Evolutionary conservation across 306 rosid species (phyloP).

Genomic region (Ormosia semicastrata): DNA sequence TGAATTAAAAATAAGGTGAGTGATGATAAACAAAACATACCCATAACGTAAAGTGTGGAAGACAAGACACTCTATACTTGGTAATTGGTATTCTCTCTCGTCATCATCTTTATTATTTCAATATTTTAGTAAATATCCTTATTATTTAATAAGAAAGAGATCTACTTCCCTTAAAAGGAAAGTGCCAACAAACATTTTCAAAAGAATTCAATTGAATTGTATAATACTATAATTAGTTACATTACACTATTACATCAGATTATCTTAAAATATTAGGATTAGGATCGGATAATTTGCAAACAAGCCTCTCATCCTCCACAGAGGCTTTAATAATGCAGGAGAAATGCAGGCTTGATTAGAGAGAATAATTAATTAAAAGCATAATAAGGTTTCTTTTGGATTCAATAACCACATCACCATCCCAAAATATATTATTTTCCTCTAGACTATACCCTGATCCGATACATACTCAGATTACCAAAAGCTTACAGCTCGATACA

Average conservation of each 20-base stretch:
- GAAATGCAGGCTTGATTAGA: slow-evolving; percentile 28
- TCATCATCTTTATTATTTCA: slow-evolving; percentile 33
- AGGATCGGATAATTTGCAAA: neutral
- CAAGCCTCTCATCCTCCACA: slow-evolving; percentile 3
- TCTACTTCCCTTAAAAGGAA: slow-evolving; percentile 66
- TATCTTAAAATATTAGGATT: slow-evolving; percentile 10
- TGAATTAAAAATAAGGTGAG: no score
- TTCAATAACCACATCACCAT: slow-evolving; percentile 26
- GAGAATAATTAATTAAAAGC: slow-evolving; percentile 38
- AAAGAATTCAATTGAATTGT: neutral
- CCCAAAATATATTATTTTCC: slow-evolving; percentile 2
- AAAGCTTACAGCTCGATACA: slow-evolving; percentile 8
- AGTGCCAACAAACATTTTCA: slow-evolving; percentile 21
- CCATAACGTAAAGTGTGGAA: no score
- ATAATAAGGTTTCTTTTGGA: slow-evolving; percentile 35
- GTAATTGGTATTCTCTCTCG: neutral
- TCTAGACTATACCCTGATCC: slow-evolving; percentile 9
- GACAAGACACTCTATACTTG: no score
- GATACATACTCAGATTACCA: slow-evolving; percentile 1
- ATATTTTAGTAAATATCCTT: neutral
- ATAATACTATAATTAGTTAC: neutral
- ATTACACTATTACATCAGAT: neutral
- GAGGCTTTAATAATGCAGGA: neutral
- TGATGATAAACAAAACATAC: slow-evolving; percentile 39
- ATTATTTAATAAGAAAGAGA: slow-evolving; percentile 16